A percentile compares a stretch with the other conserved stretches of the same genome.
These are phyloP conservation scores for Dendrobium officinale DNA, from an alignment of 106 monocot species.

Conservation along the genomic window DNA sequence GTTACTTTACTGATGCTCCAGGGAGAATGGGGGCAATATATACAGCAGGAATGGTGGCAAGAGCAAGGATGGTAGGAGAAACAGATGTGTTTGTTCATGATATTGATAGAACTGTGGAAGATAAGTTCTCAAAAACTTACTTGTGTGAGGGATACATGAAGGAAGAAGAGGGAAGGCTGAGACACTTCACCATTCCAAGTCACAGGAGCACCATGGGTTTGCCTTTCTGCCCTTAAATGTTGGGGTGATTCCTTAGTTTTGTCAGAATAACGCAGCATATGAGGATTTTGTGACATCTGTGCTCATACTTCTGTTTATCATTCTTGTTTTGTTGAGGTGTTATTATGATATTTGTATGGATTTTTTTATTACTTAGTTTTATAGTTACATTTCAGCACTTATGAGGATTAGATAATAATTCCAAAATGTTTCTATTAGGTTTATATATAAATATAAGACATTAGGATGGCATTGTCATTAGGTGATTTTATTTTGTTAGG, in stretches of 20 bases:
- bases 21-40: slow-evolving; percentile 94
- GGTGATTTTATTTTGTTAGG: neutral
- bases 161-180: slow-evolving; percentile 51
- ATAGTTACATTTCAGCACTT: too few species aligned
- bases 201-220: slow-evolving; percentile 28
- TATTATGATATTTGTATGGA: neutral
- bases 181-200: slow-evolving; percentile 73
- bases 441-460: too few species aligned
- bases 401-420: too few species aligned
- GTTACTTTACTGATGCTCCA: slow-evolving; percentile 66
- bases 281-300: neutral
- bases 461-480: too few species aligned
- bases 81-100: slow-evolving; percentile 88
- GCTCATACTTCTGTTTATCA: neutral
- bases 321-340: neutral
- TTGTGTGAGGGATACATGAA: slow-evolving; percentile 71
- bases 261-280: neutral
- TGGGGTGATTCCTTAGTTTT: neutral
- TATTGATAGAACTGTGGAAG: slow-evolving; percentile 65
- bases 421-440: too few species aligned
- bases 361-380: neutral
- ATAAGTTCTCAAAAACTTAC: slow-evolving; percentile 58
- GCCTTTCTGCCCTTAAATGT: slow-evolving; percentile 57
- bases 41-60: slow-evolving; percentile 82
- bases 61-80: slow-evolving; percentile 44